Percentiles rank a stretch among this genome's conserved stretches.
phyloP scores from a whole-genome alignment of 1,284 basidiomycete genomes.

The Neonothopanus nambi region DNA sequence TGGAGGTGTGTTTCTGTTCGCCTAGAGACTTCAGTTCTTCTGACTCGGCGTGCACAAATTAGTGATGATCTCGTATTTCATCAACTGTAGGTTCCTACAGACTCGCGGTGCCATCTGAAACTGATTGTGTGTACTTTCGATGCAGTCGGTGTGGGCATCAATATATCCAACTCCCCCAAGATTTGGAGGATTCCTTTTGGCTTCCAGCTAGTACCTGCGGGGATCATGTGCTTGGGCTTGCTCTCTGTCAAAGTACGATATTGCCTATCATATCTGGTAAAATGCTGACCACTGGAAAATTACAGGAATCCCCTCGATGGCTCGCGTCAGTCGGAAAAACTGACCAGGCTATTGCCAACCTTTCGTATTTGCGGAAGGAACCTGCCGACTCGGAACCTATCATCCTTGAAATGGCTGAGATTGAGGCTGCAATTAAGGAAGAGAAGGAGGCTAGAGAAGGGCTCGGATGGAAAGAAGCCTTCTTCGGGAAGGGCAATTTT shows the following conservation, averaged over 20 bases:
- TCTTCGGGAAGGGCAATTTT: slow-evolving; percentile 62
- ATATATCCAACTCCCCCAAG: slow-evolving; percentile 45
- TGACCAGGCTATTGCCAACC: slow-evolving; percentile 40
- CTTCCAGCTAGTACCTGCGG: slow-evolving; percentile 75
- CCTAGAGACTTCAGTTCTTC: slow-evolving; percentile 40
- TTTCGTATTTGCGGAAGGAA: slow-evolving; percentile 49
- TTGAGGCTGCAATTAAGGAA: slow-evolving; percentile 56
- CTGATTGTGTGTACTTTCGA: background rate
- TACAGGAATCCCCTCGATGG: slow-evolving; percentile 58
- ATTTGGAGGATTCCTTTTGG: slow-evolving; percentile 79
- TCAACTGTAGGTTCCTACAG: slow-evolving; percentile 55
- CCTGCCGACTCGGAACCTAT: slow-evolving; percentile 43
- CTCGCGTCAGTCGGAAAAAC: slow-evolving; percentile 41
- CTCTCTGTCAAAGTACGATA: slow-evolving; percentile 61
- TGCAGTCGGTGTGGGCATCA: slow-evolving; percentile 60
- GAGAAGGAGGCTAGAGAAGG: slow-evolving; percentile 48
- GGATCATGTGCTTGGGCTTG: slow-evolving; percentile 74
- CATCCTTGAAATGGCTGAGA: slow-evolving; percentile 50
- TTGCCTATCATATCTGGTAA: slow-evolving; percentile 33
- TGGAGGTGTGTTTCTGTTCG: background rate
- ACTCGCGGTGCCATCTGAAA: background rate
- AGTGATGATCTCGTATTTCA: slow-evolving; percentile 78
- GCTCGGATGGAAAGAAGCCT: slow-evolving; percentile 55
- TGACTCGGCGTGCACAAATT: slow-evolving; percentile 22
- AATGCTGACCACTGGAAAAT: slow-evolving; percentile 64